Percentiles rank a stretch among this genome's conserved stretches.
Conservation (phyloP, 2,329 filamentous ascomycete genomes). For the Paecilomyces niveus region DNA sequence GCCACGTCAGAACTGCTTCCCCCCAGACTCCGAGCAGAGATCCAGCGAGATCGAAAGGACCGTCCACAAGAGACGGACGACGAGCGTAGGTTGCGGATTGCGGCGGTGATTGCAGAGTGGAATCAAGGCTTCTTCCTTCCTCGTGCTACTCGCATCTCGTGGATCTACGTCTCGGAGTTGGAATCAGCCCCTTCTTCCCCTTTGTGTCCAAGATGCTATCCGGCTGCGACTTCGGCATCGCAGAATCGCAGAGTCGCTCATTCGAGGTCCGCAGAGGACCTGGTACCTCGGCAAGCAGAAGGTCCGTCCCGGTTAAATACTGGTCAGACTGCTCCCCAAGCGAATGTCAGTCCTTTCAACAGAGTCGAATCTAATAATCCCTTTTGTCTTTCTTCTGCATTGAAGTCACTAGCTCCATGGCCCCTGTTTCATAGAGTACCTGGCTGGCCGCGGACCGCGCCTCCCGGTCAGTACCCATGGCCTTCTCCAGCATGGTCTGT, state of each 20-base stretch:
- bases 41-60: constrained; percentile 35
- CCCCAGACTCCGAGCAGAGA: constrained; percentile 32
- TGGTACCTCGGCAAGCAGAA: constrained; percentile 6
- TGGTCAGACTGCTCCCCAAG: neutral
- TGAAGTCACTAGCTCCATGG: neutral
- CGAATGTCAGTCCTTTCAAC: neutral
- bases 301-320: neutral
- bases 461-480: neutral
- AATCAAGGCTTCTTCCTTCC: constrained; percentile 36
- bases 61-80: constrained; percentile 35
- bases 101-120: constrained; percentile 36
- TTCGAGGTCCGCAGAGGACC: constrained; percentile 4
- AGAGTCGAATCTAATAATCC: neutral
- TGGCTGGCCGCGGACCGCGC: neutral
- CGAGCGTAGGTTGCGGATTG: constrained; percentile 29
- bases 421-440: neutral
- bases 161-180: constrained; percentile 27
- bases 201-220: constrained; percentile 34
- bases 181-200: constrained; percentile 26
- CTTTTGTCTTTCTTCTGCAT: neutral
- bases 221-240: constrained; percentile 25
- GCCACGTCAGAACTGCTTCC: constrained; percentile 29
- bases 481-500: neutral
- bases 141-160: constrained; percentile 26
- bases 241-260: constrained; percentile 11